Evolutionary conservation across 2,329 filamentous ascomycete species (phyloP), one percentile per base, ranked within the genome.

Genomic region (Zelopaecilomyces penicillatus): DNA sequence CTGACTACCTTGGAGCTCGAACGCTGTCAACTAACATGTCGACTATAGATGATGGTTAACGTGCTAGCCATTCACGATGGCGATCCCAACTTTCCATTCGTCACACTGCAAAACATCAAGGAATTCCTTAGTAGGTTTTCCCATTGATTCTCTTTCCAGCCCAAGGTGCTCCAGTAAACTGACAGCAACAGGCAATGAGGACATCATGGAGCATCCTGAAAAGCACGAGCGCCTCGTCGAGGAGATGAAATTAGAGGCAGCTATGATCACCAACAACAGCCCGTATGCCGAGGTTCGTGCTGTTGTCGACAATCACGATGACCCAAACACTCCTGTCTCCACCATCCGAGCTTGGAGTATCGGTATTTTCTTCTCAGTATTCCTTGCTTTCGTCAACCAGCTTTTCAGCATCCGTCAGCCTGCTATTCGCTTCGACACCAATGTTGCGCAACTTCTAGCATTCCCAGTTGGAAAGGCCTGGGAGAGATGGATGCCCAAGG

Each of bases 171-270:
- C 19, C 19, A 19, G 19, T 19, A 19, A 19, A 19, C 19, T 19
- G 19, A 19, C 19, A 19, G 19, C 19, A 3, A 12, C 11, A 60
- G 58, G 43, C 28, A 56, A 60, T 39, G 50, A 57, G 2, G 58
- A 56, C 30, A 42, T 65, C 32, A 54, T 64, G 31, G 52, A 59
- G 28, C 53, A 61, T 37, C 65, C 65, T 8, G 63, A 66, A 30
- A 62, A 62, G 34, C 56, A 68, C 30, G 48, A 55, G 12, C 57
- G 62, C 0, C 46, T 70, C 26, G 71, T 76, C 43, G 55, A 63
- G 27, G 68, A 74, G 50, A 73, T 75, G 60, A 76, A 75, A 55
- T 61, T 73, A 1, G 69, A 76, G 53, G 66, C 70, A 0, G 68
- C 71, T 1, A 61, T 76, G 36, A 71, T 75, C 49, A 71, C 66